phyloP scores from a whole-genome alignment of 768 basidiomycete species.

The Leccinum pellstonianum region DNA sequence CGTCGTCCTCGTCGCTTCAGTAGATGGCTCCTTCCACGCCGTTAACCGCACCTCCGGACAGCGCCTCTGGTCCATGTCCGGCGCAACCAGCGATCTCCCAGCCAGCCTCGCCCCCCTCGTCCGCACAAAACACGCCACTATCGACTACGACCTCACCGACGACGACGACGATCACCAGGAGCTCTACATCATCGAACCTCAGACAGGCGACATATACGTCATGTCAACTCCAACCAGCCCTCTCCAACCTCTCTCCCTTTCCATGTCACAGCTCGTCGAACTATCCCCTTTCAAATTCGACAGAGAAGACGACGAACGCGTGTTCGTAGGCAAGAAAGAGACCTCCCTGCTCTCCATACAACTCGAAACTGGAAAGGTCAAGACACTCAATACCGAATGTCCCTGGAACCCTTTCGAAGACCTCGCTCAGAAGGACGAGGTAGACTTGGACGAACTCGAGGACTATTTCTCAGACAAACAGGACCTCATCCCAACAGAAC shows the following conservation, averaged over 20 bases:
- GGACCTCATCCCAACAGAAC: constrained; percentile 36
- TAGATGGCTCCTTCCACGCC: constrained; percentile 95
- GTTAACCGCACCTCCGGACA: constrained; percentile 84
- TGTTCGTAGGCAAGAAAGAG: constrained; percentile 91
- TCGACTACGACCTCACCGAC: constrained; percentile 54
- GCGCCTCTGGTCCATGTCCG: constrained; percentile 85
- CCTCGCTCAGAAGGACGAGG: constrained; percentile 39
- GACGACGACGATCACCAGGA: constrained; percentile 58
- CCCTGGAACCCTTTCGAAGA: constrained; percentile 72
- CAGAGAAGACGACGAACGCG: constrained; percentile 51
- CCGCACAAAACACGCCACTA: constrained; percentile 61
- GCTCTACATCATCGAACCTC: constrained; percentile 92
- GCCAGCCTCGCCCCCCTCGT: constrained; percentile 71
- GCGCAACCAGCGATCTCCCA: constrained; percentile 47
- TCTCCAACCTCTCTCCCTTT: constrained; percentile 85
- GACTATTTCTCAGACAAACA: constrained; percentile 40
- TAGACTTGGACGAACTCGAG: constrained; percentile 62
- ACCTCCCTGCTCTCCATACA: constrained; percentile 76
- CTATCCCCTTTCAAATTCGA: constrained; percentile 79
- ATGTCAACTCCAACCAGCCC: constrained; percentile 66
- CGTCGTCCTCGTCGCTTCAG: constrained; percentile 84
- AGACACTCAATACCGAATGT: constrained; percentile 74
- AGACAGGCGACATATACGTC: constrained; percentile 91
- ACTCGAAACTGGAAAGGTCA: constrained; percentile 77
- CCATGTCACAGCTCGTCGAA: constrained; percentile 91